phyloP scores from a whole-genome alignment of 768 basidiomycete species.

The Pulveroboletus sp. region DNA sequence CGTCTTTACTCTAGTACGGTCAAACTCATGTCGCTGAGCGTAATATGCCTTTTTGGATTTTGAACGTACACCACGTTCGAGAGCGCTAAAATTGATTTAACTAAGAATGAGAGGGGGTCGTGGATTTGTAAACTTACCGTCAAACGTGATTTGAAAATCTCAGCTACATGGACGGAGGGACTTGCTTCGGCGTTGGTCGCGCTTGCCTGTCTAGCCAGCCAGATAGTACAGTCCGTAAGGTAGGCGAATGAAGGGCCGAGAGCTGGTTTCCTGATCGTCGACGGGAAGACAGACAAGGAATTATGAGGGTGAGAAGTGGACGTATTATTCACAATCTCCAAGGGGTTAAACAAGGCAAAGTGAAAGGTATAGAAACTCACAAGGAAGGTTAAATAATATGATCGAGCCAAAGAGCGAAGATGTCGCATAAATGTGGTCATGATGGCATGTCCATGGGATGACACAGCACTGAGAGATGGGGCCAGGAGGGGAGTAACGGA shows the following conservation, averaged over 20 bases:
- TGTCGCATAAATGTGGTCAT: constrained; percentile 73
- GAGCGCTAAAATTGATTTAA: constrained; percentile 30
- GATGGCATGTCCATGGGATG: constrained; percentile 72
- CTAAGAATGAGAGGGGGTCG: neutral
- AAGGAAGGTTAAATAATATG: constrained; percentile 45
- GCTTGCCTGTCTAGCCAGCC: constrained; percentile 44
- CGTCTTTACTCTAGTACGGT: neutral
- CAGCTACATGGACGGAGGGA: constrained; percentile 32
- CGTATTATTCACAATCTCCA: constrained; percentile 62
- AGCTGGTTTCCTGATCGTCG: constrained; percentile 57
- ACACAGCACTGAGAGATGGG: constrained; percentile 59
- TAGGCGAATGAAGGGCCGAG: constrained; percentile 75
- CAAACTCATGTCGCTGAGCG: constrained; percentile 7
- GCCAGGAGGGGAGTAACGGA: constrained; percentile 61
- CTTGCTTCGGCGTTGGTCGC: constrained; percentile 13
- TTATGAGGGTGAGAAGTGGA: constrained; percentile 34
- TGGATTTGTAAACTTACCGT: constrained; percentile 27
- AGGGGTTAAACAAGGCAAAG: neutral
- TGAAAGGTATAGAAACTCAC: constrained; percentile 37
- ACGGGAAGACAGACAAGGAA: constrained; percentile 33
- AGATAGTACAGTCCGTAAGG: constrained; percentile 71
- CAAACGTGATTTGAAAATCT: constrained; percentile 43
- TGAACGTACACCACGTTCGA: constrained; percentile 39
- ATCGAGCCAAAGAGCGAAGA: constrained; percentile 49
- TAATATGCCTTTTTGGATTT: constrained; percentile 33